Evolutionary conservation across 768 basidiomycete species (phyloP), one percentile per base, ranked within the genome.

Genomic region (Trametes elegans): DNA sequence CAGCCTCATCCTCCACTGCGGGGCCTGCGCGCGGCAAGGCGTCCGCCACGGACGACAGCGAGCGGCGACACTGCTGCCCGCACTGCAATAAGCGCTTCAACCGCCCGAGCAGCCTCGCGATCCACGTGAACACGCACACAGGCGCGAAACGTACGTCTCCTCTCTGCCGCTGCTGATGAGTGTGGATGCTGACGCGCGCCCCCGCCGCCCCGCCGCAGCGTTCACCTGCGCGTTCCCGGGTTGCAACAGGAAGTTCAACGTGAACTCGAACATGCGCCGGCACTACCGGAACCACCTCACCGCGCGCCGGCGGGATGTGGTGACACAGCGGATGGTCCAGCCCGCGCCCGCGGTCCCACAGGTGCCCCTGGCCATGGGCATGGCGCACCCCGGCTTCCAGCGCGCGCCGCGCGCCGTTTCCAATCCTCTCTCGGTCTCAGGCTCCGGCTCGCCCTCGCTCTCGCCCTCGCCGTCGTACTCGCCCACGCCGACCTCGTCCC

Each of bases 171-270:
- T 14, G 23, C 5, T 5, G 10, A 26, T 21, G 24, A 11, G 23
- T n/a, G 24, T 9, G 13, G 13, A 26, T 28, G 41, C 41, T 43
- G 26, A 43, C 41, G 41, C 27, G 7, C 19, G n/a, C n/a, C n/a
- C n/a, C n/a, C 28, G 38, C 18, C n/a, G 36, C 27, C 13, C 29
- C 26, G 11, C 23, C 9, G 13, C 65, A 87, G 90, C 88, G 18
- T 90, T 86, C 70, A 76, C 79, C 29, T 91, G 90, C 61, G 45
- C 40, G 18, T 50, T 44, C 55, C 87, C 87, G 2, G 85, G 75
- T 73, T 90, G 88, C 66, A 84, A 84, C 29, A 78, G 87, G 27
- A 80, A 84, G 55, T 91, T 91, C 71, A 90, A 88, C 58, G 90
- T n/a, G n/a, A n/a, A n/a, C n/a, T n/a, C n/a, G n/a, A n/a, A n/a